Evolutionary conservation across 2,329 filamentous ascomycete species (phyloP).

Genomic region (Ceratocystis alfenasii): DNA sequence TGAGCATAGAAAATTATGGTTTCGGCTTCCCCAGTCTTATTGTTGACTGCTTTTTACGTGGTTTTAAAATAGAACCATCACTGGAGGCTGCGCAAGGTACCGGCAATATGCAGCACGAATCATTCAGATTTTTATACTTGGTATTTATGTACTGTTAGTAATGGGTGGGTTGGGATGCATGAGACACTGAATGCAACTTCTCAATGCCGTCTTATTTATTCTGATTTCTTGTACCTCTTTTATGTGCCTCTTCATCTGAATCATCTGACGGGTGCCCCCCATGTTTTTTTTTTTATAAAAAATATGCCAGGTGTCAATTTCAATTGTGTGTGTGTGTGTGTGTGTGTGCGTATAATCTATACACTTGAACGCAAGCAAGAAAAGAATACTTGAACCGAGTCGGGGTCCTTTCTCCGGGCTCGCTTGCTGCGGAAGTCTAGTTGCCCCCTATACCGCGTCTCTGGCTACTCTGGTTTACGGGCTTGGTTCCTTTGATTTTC

Average conservation of each 20-base stretch:
- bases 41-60: not conserved
- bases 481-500: not conserved
- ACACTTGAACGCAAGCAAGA: too few relatives aligned
- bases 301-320: not conserved
- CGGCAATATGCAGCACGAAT: too few relatives aligned
- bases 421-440: not conserved
- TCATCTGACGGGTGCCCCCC: not conserved
- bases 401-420: too few relatives aligned
- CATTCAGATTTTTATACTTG: not conserved
- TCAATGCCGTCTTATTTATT: not conserved
- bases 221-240: not conserved
- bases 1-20: not conserved
- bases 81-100: not conserved
- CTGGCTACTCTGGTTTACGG: not conserved
- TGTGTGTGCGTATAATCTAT: too few relatives aligned
- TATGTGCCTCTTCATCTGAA: not conserved
- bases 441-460: not conserved
- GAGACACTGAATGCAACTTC: not conserved
- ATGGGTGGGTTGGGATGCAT: not conserved
- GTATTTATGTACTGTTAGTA: not conserved
- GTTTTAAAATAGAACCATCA: constrained; percentile 1
- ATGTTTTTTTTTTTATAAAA: not conserved
- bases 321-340: not conserved
- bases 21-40: not conserved
- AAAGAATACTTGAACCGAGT: too few relatives aligned